Conservation (phyloP, 2,329 filamentous ascomycete species). For the Alternaria sp. region DNA sequence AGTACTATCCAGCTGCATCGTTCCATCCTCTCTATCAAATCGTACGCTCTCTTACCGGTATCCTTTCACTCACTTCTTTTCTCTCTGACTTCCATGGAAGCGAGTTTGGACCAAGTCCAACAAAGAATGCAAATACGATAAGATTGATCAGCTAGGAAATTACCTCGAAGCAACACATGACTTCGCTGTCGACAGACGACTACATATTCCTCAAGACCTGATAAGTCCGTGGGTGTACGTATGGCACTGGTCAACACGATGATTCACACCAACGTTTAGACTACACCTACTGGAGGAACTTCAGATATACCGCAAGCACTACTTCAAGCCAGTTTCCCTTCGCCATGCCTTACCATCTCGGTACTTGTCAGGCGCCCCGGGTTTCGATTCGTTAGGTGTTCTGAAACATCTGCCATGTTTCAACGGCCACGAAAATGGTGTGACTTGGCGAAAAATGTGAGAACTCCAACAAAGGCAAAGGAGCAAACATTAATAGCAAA, state of each 20-base stretch:
- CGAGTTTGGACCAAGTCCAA: not conserved
- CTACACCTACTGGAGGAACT: not conserved
- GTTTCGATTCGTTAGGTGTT: conserved; percentile 14
- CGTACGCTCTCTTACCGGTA: not conserved
- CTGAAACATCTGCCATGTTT: conserved; percentile 24
- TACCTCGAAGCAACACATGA: not conserved
- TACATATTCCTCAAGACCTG: not conserved
- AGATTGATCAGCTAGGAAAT: not conserved
- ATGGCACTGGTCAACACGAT: not conserved
- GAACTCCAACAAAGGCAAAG: conserved; percentile 2
- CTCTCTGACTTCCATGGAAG: not conserved
- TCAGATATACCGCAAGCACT: conserved; percentile 1
- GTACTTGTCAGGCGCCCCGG: conserved; percentile 3
- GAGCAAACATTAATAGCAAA: conserved; percentile 10
- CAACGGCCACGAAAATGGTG: conserved; percentile 15
- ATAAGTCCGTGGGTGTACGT: not conserved
- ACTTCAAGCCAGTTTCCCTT: conserved; percentile 1
- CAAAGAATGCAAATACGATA: not conserved
- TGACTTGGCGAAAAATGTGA: conserved; percentile 14
- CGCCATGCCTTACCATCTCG: conserved; percentile 1
- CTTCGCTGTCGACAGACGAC: not conserved
- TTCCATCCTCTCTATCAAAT: not conserved
- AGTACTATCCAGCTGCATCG: not conserved
- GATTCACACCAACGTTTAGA: not conserved
- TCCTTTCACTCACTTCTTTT: not conserved